phyloP scores from a whole-genome alignment of 306 rosid species.

The Medicago ruthenica region DNA sequence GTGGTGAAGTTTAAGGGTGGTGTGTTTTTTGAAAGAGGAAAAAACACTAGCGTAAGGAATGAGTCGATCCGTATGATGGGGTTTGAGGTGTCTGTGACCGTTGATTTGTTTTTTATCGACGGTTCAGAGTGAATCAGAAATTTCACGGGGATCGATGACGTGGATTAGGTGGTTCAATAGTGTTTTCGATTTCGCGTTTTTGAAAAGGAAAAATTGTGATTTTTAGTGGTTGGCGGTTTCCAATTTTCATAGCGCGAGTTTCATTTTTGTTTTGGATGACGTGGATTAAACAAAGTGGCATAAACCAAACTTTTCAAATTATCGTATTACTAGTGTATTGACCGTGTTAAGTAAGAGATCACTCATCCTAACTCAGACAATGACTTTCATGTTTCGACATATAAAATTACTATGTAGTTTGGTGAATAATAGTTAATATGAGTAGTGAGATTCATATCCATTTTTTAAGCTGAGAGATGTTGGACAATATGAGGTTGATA shows the following conservation, averaged over 20 bases:
- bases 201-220: not conserved
- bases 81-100: not conserved
- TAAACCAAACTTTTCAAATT: too few relatives aligned
- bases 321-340: too few relatives aligned
- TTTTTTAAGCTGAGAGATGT: too few relatives aligned
- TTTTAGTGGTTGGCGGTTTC: slow-evolving; percentile 25
- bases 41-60: not conserved
- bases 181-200: not conserved
- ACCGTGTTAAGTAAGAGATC: too few relatives aligned
- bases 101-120: slow-evolving; percentile 22
- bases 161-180: slow-evolving; percentile 16
- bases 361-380: too few relatives aligned
- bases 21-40: not conserved
- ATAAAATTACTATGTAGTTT: too few relatives aligned
- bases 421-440: too few relatives aligned
- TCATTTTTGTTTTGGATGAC: not conserved
- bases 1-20: not conserved
- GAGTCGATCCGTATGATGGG: slow-evolving; percentile 36
- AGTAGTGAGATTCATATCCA: too few relatives aligned
- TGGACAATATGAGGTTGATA: too few relatives aligned
- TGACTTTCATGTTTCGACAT: too few relatives aligned
- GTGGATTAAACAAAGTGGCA: not conserved
- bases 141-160: slow-evolving; percentile 51
- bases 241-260: not conserved
- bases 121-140: not conserved